Evolutionary conservation across 2,329 filamentous ascomycete genomes (phyloP).

Genomic region (Magnaporthales sp.): DNA sequence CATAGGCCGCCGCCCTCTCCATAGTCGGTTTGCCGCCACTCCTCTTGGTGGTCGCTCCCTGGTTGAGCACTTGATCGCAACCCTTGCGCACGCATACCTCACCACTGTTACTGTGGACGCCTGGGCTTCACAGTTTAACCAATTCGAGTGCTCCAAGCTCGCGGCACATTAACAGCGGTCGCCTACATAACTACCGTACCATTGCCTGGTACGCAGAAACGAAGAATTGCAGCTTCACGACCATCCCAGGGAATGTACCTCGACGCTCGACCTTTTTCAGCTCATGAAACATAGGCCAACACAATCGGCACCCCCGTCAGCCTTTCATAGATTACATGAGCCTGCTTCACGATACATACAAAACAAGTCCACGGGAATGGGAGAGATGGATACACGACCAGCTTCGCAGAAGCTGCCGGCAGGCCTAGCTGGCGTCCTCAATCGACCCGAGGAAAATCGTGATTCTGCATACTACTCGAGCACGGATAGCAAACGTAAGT

Average conservation of each 20-base stretch:
- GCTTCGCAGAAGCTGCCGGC: slow-evolving; percentile 36
- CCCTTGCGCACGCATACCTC: neutral
- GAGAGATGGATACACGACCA: slow-evolving; percentile 28
- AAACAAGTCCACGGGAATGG: neutral
- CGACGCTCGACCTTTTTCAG: neutral
- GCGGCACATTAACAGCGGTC: neutral
- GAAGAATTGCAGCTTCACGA: neutral
- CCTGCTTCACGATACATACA: neutral
- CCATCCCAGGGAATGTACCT: neutral
- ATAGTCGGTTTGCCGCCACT: neutral
- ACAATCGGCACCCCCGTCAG: neutral
- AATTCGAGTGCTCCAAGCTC: neutral
- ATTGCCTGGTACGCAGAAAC: neutral
- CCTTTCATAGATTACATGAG: neutral
- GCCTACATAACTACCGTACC: neutral
- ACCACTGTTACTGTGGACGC: neutral
- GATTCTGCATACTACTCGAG: slow-evolving; percentile 45
- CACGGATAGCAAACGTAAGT: slow-evolving; percentile 43
- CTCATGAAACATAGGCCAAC: neutral
- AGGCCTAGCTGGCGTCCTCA: slow-evolving; percentile 41
- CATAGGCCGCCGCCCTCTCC: slow-evolving; percentile 1
- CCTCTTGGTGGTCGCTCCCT: neutral
- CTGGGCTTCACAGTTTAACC: neutral
- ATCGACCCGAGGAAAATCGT: slow-evolving; percentile 39
- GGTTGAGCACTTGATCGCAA: neutral